Evolutionary conservation across 208 protist genomes (phyloP).

Genomic region (Angomonas ambiguus): DNA sequence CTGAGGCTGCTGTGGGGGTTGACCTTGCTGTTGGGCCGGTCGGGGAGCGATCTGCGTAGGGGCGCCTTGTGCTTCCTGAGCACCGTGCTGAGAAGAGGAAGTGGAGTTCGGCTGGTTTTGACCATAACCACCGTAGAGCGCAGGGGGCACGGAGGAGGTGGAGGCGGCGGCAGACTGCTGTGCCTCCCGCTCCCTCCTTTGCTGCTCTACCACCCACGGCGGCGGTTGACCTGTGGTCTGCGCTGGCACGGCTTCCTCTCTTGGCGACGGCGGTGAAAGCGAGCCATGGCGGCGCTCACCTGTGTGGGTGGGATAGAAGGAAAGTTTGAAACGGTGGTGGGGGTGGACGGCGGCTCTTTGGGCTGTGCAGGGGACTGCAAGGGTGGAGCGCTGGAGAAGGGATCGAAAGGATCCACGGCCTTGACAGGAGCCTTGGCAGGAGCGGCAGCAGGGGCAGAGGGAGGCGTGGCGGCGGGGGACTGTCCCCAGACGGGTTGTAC

Average conservation of each 20-base stretch:
- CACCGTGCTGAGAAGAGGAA: not conserved
- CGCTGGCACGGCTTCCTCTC: conserved; percentile 9
- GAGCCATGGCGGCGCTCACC: conserved; percentile 17
- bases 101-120: not conserved
- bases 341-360: not conserved
- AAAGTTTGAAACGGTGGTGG: no score
- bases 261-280: conserved; percentile 4
- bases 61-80: conserved; percentile 11
- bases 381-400: not conserved
- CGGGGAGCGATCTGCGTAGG: no score
- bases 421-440: not conserved
- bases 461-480: not conserved
- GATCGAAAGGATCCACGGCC: conserved; percentile 7
- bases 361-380: not conserved
- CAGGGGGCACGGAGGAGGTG: conserved; percentile 1
- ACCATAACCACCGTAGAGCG: conserved; percentile 5
- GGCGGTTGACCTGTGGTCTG: conserved; percentile 6
- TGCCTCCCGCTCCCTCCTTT: not conserved
- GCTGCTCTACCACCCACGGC: conserved; percentile 1
- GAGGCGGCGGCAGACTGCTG: conserved; percentile 3
- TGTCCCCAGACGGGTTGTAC: conserved; percentile 36
- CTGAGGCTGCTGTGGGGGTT: conserved; percentile 7
- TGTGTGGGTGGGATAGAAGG: conserved; percentile 17
- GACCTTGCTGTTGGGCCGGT: conserved; percentile 12
- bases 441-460: conserved; percentile 5